Conservation (phyloP, 1,139 yeast genomes). For the Kodamaea arcana region DNA sequence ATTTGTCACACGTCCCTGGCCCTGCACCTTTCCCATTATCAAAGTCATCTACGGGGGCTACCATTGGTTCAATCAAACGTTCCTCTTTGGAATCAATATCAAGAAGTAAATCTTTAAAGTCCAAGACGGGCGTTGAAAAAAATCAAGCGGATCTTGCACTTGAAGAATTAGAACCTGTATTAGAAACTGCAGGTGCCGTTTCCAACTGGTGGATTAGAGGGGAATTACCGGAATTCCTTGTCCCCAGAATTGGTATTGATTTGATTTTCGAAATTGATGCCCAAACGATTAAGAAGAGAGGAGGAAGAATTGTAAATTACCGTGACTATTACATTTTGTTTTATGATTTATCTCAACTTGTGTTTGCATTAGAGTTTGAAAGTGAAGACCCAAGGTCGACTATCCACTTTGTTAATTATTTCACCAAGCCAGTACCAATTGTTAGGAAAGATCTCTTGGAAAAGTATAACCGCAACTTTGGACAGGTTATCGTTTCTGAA, state of each 20-base stretch:
- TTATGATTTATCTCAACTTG: slow-evolving; percentile 67
- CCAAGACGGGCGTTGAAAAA: slow-evolving; percentile 16
- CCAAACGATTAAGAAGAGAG: slow-evolving; percentile 52
- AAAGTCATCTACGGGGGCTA: slow-evolving; percentile 22
- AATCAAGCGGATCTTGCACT: slow-evolving; percentile 29
- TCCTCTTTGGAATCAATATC: slow-evolving; percentile 15
- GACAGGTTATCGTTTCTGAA: slow-evolving; percentile 36
- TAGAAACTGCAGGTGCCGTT: slow-evolving; percentile 29
- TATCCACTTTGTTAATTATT: slow-evolving; percentile 41
- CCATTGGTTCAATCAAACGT: slow-evolving; percentile 18
- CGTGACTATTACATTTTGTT: slow-evolving; percentile 72
- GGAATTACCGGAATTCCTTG: slow-evolving; percentile 56
- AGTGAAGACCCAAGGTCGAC: slow-evolving; percentile 52
- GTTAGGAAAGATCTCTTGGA: slow-evolving; percentile 48
- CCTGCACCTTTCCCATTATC: slow-evolving; percentile 12
- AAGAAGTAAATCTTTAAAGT: slow-evolving; percentile 18
- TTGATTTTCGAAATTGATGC: slow-evolving; percentile 65
- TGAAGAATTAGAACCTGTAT: slow-evolving; percentile 28
- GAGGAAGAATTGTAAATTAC: slow-evolving; percentile 45
- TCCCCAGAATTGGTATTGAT: slow-evolving; percentile 42
- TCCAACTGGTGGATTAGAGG: slow-evolving; percentile 64
- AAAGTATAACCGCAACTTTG: slow-evolving; percentile 44
- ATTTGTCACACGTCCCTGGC: slow-evolving; percentile 11
- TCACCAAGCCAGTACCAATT: slow-evolving; percentile 44
- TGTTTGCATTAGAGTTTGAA: slow-evolving; percentile 56